Percentiles rank a stretch among this genome's conserved stretches.
Conservation (phyloP, 2,329 filamentous ascomycete species). For the Diaporthe ampelina region DNA sequence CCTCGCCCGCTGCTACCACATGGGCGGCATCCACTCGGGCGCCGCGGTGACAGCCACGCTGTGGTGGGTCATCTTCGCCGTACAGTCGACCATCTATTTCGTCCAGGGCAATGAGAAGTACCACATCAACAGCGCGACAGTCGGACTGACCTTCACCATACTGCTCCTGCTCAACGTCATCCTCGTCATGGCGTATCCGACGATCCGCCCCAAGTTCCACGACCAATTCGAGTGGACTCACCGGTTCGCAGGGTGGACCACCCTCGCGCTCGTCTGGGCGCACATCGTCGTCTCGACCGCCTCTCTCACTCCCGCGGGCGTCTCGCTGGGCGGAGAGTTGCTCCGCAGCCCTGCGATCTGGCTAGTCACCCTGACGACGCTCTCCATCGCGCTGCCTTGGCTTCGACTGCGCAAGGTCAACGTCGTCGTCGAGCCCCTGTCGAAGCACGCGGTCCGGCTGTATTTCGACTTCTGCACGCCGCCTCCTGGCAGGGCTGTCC, state of each 20-base stretch:
- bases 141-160: constrained; percentile 66
- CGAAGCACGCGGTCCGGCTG: constrained; percentile 71
- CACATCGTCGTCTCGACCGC: constrained; percentile 49
- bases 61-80: constrained; percentile 63
- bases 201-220: constrained; percentile 73
- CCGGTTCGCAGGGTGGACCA: constrained; percentile 80
- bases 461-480: constrained; percentile 67
- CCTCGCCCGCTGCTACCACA: constrained; percentile 65
- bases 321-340: constrained; percentile 42
- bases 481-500: constrained; percentile 62
- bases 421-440: constrained; percentile 71
- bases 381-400: constrained; percentile 73
- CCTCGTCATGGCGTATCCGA: constrained; percentile 73
- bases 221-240: constrained; percentile 80
- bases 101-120: constrained; percentile 42
- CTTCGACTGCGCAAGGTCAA: constrained; percentile 69
- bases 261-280: constrained; percentile 59
- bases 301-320: constrained; percentile 41
- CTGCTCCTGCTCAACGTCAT: constrained; percentile 73
- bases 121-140: constrained; percentile 51
- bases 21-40: constrained; percentile 66
- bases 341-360: constrained; percentile 64
- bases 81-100: constrained; percentile 54
- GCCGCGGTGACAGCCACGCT: constrained; percentile 63
- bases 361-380: constrained; percentile 69